These are phyloP conservation scores for Acorus calamus DNA, from an alignment of 106 monocot species.

Conservation along the genomic window DNA sequence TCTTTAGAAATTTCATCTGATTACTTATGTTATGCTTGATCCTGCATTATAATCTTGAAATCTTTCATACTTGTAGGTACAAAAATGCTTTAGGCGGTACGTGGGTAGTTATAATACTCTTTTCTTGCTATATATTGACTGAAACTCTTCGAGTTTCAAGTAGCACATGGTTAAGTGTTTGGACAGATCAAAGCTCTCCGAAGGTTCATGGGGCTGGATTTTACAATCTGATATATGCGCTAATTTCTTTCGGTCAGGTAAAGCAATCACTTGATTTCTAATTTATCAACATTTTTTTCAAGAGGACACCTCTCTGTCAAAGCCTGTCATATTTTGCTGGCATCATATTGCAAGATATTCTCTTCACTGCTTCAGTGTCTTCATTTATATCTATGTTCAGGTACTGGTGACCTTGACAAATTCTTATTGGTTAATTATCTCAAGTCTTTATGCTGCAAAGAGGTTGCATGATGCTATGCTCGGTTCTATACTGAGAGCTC, in stretches of 20 bases:
- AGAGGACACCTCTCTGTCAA: too few relatives aligned
- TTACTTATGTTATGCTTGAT: not conserved
- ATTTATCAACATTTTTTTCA: not conserved
- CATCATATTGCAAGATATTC: too few relatives aligned
- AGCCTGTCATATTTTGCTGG: too few relatives aligned
- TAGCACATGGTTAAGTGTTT: slow-evolving; percentile 91
- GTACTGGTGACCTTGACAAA: slow-evolving; percentile 66
- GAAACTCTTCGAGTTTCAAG: slow-evolving; percentile 84
- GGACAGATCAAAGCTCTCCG: slow-evolving; percentile 73
- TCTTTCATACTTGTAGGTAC: slow-evolving; percentile 45
- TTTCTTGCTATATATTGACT: slow-evolving; percentile 63
- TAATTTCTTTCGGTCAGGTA: slow-evolving; percentile 86
- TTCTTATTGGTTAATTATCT: slow-evolving; percentile 84
- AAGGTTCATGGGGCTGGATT: slow-evolving; percentile 69
- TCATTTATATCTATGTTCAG: slow-evolving; percentile 27
- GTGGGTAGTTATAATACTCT: slow-evolving; percentile 76
- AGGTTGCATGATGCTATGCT: slow-evolving; percentile 90
- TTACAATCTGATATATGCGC: slow-evolving; percentile 78
- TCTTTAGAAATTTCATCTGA: too few relatives aligned
- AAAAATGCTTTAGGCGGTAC: slow-evolving; percentile 86
- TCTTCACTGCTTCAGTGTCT: not conserved
- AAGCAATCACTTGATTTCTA: not conserved
- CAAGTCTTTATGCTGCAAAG: slow-evolving; percentile 91
- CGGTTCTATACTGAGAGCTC: slow-evolving; percentile 80
- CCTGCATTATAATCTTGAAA: not conserved